A percentile compares a stretch with the other conserved stretches of the same genome.
These are phyloP conservation scores for Rhizophagus prolifer DNA, from an alignment of 192 early-diverging fungal genomes.

Conservation along the genomic window DNA sequence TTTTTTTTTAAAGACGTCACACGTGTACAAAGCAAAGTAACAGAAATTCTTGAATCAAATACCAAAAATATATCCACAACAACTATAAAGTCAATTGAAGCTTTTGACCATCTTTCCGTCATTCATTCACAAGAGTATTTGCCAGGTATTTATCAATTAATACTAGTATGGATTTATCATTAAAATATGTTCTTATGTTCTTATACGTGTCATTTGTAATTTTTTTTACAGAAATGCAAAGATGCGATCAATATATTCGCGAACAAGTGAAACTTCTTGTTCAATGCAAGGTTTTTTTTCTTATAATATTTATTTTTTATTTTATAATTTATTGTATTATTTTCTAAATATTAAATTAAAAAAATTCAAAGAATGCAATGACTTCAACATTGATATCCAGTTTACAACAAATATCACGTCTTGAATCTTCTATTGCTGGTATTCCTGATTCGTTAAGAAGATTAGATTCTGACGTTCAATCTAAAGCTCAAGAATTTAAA, in stretches of 20 bases:
- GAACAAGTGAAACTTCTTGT: slow-evolving; percentile 14
- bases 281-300: slow-evolving; percentile 15
- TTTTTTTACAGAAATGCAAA: slow-evolving; percentile 13
- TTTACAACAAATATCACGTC: slow-evolving; percentile 41
- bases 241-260: slow-evolving; percentile 18
- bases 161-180: not conserved
- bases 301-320: not conserved
- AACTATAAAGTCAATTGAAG: slow-evolving; percentile 41
- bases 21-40: not conserved
- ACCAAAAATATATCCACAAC: slow-evolving; percentile 26
- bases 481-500: slow-evolving; percentile 37
- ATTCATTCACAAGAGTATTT: slow-evolving; percentile 49
- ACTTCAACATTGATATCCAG: slow-evolving; percentile 40
- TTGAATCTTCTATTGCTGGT: slow-evolving; percentile 43
- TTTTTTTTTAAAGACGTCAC: not conserved
- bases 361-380: slow-evolving; percentile 25
- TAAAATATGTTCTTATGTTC: not conserved
- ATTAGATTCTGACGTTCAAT: slow-evolving; percentile 37
- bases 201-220: not conserved
- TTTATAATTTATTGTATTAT: not conserved
- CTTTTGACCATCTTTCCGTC: slow-evolving; percentile 46
- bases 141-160: slow-evolving; percentile 21
- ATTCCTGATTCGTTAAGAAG: slow-evolving; percentile 38
- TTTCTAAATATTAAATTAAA: not conserved
- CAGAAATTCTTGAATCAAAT: slow-evolving; percentile 31